Base-by-base conservation (phyloP, 2,329 filamentous ascomycete genomes). In the Didymella pinodella region DNA sequence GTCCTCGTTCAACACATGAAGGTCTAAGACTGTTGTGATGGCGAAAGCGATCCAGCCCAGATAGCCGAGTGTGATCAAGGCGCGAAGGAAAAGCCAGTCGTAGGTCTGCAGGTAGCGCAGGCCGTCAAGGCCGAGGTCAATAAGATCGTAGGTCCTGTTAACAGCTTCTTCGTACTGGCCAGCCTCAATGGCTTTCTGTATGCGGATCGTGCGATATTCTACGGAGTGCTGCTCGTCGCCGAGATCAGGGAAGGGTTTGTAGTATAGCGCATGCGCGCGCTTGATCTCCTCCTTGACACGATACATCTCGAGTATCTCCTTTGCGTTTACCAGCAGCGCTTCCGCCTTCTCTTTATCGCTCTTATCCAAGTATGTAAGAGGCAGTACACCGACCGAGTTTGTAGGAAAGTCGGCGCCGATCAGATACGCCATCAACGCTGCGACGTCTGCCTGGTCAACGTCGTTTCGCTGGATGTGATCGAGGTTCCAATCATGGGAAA, bases 21-120 rank as follows among this genome's bases (percentile, higher is more conserved):
- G 81, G 73, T 97, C 90, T 62, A 98, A 84, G 47, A 98, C 93
- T 0, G 90, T 96, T 0, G 92, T 95, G 49, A 96, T 81, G 2
- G 93, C 92, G 77, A 93, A 99, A 1, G 90, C 90, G 72, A 98
- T 96, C 94, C 94, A 99, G 20, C 95, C 95, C 7, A 98, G 80
- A 71, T 98, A 99, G 18, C 95, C 95, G 12, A 90, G 75, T 2
- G 95, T 97, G 59, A 99, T 90, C 48, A 99, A 83, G 2, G 92
- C 90, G 60, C 95, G 86, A 34, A 99, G 81, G 78, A 99, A 99
- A 2, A 99, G 83, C 95, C 95, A 99, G 79, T 99, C 95, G 71
- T 99, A 99, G 0, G 93, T 99, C 77, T 99, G 95, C 26, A 99
- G 84, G 75, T 99, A 99, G 49, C 95, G 87, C 60, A 99, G 81